Evolutionary conservation across 2,329 filamentous ascomycete genomes (phyloP).

Genomic region (Calonectria montana): DNA sequence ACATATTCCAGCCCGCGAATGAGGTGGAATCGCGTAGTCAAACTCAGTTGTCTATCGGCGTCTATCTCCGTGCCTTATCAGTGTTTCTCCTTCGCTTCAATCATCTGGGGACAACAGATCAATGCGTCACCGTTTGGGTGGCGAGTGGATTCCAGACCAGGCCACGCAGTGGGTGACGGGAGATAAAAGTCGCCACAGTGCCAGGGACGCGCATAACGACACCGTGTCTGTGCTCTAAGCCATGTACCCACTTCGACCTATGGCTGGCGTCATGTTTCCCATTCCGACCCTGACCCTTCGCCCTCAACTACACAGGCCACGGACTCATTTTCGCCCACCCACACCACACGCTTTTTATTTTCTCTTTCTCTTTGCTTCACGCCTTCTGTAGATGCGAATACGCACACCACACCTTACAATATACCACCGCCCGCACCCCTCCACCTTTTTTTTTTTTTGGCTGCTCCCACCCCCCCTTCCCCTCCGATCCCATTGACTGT

Average conservation of each 20-base stretch:
- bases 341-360: neutral
- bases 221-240: constrained; percentile 16
- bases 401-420: neutral
- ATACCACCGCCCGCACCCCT: constrained; percentile 3
- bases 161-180: neutral
- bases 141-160: constrained; percentile 15
- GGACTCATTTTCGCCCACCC: constrained; percentile 1
- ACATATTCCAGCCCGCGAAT: constrained; percentile 5
- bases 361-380: constrained; percentile 1
- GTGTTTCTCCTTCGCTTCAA: neutral
- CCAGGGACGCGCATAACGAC: neutral
- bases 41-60: neutral
- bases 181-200: constrained; percentile 9
- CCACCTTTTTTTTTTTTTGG: neutral
- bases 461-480: constrained; percentile 14
- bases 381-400: neutral
- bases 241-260: constrained; percentile 9
- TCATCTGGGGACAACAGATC: constrained; percentile 14
- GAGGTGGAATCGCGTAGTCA: neutral
- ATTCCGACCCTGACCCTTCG: constrained; percentile 11
- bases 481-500: constrained; percentile 14
- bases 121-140: constrained; percentile 21
- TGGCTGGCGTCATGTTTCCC: constrained; percentile 17
- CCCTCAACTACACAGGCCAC: neutral
- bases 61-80: constrained; percentile 21